A percentile compares a stretch with the other conserved stretches of the same genome.
Conservation (phyloP, 176 grass and related monocot genomes). For the Pontederia crassipes region DNA sequence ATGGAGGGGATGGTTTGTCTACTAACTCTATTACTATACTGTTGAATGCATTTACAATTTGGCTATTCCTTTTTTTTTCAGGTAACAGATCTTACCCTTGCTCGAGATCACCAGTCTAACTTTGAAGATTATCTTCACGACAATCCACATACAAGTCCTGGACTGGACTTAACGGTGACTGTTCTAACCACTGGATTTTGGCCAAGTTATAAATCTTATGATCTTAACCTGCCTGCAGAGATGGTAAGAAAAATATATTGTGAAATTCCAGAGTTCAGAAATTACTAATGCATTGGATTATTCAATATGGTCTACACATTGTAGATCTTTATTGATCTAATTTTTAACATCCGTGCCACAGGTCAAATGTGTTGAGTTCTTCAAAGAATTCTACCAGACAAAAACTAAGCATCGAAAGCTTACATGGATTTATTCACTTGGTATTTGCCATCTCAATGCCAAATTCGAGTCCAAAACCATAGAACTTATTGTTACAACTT, state of each 20-base stretch:
- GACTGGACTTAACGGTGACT: slow-evolving; percentile 79
- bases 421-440: slow-evolving; percentile 98
- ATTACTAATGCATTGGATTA: neutral
- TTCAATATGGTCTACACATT: neutral
- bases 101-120: slow-evolving; percentile 72
- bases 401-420: slow-evolving; percentile 93
- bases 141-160: slow-evolving; percentile 45
- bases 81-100: slow-evolving; percentile 71
- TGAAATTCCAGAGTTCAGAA: neutral
- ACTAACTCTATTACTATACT: neutral
- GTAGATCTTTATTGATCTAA: too few relatives aligned
- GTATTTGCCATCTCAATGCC: slow-evolving; percentile 74
- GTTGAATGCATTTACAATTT: too few relatives aligned
- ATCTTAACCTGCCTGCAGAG: slow-evolving; percentile 94
- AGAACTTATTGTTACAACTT: slow-evolving; percentile 83
- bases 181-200: slow-evolving; percentile 96
- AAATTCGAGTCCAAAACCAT: slow-evolving; percentile 77
- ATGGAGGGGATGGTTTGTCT: slow-evolving; percentile 62
- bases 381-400: slow-evolving; percentile 84
- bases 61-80: neutral
- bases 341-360: slow-evolving; percentile 4
- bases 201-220: slow-evolving; percentile 96
- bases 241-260: slow-evolving; percentile 46
- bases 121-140: slow-evolving; percentile 66
- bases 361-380: slow-evolving; percentile 93